phyloP scores from a whole-genome alignment of 2,329 filamentous ascomycete genomes.

The Cordyceps fumosorosea region DNA sequence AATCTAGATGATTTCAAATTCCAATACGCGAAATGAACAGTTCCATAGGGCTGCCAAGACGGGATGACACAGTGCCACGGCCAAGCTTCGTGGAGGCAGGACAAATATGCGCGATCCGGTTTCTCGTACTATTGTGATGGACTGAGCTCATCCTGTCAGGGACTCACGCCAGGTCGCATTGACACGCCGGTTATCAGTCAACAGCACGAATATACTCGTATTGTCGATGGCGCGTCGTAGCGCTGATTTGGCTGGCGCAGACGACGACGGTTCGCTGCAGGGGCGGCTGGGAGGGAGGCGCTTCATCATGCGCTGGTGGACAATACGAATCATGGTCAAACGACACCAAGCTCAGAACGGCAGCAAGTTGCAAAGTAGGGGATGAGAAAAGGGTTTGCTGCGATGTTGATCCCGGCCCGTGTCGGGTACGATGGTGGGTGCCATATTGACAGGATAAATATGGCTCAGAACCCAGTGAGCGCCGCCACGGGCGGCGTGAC shows the following conservation, averaged over 20 bases:
- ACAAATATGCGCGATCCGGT: no score
- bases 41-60: neutral
- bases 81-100: neutral
- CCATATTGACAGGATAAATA: no score
- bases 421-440: no score
- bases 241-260: neutral
- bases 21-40: neutral
- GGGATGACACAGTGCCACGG: neutral
- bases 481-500: neutral
- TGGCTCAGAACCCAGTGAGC: no score
- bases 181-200: neutral
- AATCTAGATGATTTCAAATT: no score
- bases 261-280: neutral
- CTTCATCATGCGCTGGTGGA: no score
- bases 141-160: neutral
- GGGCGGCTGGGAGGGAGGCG: neutral
- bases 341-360: neutral
- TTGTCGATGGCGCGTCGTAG: neutral
- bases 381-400: neutral
- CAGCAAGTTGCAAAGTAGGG: constrained; percentile 1
- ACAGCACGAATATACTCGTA: neutral
- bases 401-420: no score
- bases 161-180: neutral
- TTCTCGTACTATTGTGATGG: neutral
- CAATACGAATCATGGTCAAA: neutral